Evolutionary conservation across 331 rosid species (phyloP).

Genomic region (Malus hybrid): DNA sequence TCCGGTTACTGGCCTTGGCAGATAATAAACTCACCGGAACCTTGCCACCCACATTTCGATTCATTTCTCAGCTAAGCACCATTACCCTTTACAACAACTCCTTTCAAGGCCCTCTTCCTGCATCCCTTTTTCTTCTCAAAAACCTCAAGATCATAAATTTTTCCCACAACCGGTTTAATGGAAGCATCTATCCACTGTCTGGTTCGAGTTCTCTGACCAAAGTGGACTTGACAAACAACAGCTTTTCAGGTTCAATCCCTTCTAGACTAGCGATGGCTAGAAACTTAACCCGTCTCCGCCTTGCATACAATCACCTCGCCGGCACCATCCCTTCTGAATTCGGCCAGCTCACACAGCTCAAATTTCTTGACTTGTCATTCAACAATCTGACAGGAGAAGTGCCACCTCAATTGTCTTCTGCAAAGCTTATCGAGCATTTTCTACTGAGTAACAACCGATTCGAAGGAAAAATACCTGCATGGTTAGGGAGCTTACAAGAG

Average conservation of each 20-base stretch:
- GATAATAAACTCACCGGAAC: conserved; percentile 82
- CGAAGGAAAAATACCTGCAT: conserved; percentile 29
- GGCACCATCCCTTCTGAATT: conserved; percentile 41
- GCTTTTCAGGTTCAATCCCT: conserved; percentile 87
- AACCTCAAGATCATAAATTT: conserved; percentile 73
- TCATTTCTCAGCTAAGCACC: conserved; percentile 61
- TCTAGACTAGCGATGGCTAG: conserved; percentile 42
- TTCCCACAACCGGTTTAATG: conserved; percentile 74
- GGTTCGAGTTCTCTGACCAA: conserved; percentile 53
- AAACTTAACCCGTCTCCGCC: conserved; percentile 74
- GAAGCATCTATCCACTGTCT: conserved; percentile 66
- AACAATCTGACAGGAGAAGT: conserved; percentile 35
- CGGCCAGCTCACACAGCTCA: conserved; percentile 33
- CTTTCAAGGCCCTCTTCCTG: conserved; percentile 84
- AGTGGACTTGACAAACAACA: conserved; percentile 91
- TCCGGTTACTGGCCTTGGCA: conserved; percentile 76
- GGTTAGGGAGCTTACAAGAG: conserved; percentile 34
- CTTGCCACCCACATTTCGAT: conserved; percentile 70
- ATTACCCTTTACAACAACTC: conserved; percentile 94
- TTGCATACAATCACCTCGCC: conserved; percentile 58
- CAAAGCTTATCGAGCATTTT: conserved; percentile 34
- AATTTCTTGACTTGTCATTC: conserved; percentile 44
- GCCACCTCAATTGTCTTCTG: conserved; percentile 27
- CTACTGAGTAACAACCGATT: conserved; percentile 32
- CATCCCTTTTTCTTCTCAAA: conserved; percentile 60